Base-by-base conservation (phyloP, 139 green algal species). In the Bryopsis sp. region DNA sequence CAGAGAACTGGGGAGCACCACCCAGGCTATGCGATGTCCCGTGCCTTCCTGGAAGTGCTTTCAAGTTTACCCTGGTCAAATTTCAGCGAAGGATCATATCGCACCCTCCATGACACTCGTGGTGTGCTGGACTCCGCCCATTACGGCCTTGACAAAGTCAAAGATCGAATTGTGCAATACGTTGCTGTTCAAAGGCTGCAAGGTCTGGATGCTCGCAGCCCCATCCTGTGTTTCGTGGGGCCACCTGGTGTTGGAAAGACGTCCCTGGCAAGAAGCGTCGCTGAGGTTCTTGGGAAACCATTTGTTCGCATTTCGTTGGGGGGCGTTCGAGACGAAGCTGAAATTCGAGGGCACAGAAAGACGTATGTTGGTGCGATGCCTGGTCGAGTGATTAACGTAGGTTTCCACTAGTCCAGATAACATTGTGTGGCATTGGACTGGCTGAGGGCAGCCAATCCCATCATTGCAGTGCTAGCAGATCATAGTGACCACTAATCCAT, bases 351-450 rank as follows among this genome's bases (percentile, higher is more conserved):
- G 1, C 81, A 87, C 66, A 74, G 93, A 26, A 79, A 91, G 5
- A 98, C 93, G 8, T 98, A 97, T 72, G 87, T 98, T n/a, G 93
- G 92, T 7, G 90, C 92, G 28, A 96, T 97, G 91, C 92, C 93
- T 0, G 93, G 93, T 0, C 75, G 80, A 22, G 34, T 85, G 28
- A 76, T 85, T 2, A 46, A 46, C 68, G 67, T 73, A 35, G 50
- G 54, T 19, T 33, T 50, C 43, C 11, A 50, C 43, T 50, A n/a
- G n/a, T n/a, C n/a, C n/a, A n/a, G n/a, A n/a, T n/a, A n/a, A n/a
- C n/a, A n/a, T n/a, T n/a, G n/a, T n/a, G n/a, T n/a, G n/a, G n/a
- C n/a, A n/a, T n/a, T n/a, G n/a, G n/a, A n/a, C n/a, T n/a, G n/a
- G n/a, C n/a, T n/a, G n/a, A n/a, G 43, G 43, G 43, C 43, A 50